These are phyloP conservation scores for Rhizopus sp. DNA, from an alignment of 371 early-diverging fungal genomes.

Conservation along the genomic window DNA sequence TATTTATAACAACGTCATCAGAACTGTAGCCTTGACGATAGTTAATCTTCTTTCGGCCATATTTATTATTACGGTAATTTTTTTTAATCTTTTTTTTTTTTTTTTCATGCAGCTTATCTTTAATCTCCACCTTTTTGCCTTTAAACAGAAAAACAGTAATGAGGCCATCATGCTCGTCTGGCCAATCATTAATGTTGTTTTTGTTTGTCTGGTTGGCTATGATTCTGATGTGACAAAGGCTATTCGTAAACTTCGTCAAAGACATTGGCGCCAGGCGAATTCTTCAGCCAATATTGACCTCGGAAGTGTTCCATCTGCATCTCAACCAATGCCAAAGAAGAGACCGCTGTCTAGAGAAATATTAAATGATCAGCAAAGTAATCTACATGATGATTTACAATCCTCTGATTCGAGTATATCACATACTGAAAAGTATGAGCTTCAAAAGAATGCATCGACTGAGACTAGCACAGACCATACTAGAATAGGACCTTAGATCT, in stretches of 20 bases:
- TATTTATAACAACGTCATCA: constrained; percentile 34
- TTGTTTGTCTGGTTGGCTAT: constrained; percentile 43
- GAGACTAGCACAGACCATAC: not conserved
- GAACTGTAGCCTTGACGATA: constrained; percentile 35
- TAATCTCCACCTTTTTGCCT: not conserved
- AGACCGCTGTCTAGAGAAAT: not conserved
- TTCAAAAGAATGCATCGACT: not conserved
- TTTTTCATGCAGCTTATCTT: not conserved
- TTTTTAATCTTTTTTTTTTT: not conserved
- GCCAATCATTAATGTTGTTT: constrained; percentile 39
- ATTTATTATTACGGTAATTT: constrained; percentile 37
- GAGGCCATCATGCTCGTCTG: constrained; percentile 35
- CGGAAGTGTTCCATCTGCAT: not conserved
- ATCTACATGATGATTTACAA: not conserved
- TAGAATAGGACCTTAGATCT: not conserved
- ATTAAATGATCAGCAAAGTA: not conserved
- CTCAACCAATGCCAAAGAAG: not conserved
- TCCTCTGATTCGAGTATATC: not conserved
- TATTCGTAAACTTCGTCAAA: constrained; percentile 24
- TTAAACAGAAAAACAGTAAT: constrained; percentile 12
- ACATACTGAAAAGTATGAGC: not conserved
- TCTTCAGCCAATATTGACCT: constrained; percentile 11
- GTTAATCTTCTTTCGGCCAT: constrained; percentile 37
- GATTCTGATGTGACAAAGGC: constrained; percentile 41
- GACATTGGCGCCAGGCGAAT: constrained; percentile 19